phyloP scores from a whole-genome alignment of 352 stramenopile species.

The Stramenopiles sp. region DNA sequence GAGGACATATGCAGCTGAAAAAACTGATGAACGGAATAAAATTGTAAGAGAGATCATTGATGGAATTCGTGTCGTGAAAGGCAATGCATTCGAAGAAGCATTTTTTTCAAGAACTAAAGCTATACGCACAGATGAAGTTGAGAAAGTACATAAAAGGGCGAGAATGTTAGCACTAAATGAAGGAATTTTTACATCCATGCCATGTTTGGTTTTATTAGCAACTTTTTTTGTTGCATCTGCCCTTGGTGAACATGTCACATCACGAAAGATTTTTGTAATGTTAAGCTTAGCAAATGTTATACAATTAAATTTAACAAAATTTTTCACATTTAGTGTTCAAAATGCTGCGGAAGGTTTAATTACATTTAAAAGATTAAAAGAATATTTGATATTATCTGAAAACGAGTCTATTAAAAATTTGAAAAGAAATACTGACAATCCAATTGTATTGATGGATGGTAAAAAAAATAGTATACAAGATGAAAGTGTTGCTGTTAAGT shows the following conservation, averaged over 20 bases:
- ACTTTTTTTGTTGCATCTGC: not conserved
- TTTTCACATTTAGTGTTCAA: not conserved
- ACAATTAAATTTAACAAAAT: not conserved
- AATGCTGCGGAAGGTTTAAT: not conserved
- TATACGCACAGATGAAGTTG: constrained; percentile 20
- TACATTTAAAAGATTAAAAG: not conserved
- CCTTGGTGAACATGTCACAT: not conserved
- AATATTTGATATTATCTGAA: not conserved
- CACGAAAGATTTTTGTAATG: not conserved
- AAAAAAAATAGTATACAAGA: no score
- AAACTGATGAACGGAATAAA: not conserved
- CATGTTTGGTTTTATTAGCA: not conserved
- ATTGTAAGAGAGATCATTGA: constrained; percentile 34
- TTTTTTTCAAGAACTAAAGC: constrained; percentile 42
- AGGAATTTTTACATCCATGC: not conserved
- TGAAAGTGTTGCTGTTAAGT: not conserved
- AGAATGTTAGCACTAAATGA: not conserved
- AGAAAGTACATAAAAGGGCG: not conserved
- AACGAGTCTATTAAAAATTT: no score
- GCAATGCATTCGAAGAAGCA: constrained; percentile 71
- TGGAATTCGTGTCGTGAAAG: constrained; percentile 76
- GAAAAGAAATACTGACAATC: no score
- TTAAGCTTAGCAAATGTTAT: not conserved
- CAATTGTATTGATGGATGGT: no score
- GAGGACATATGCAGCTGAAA: not conserved